These are phyloP conservation scores for Clavaria fumosa DNA, from an alignment of 768 basidiomycete species.

Conservation along the genomic window DNA sequence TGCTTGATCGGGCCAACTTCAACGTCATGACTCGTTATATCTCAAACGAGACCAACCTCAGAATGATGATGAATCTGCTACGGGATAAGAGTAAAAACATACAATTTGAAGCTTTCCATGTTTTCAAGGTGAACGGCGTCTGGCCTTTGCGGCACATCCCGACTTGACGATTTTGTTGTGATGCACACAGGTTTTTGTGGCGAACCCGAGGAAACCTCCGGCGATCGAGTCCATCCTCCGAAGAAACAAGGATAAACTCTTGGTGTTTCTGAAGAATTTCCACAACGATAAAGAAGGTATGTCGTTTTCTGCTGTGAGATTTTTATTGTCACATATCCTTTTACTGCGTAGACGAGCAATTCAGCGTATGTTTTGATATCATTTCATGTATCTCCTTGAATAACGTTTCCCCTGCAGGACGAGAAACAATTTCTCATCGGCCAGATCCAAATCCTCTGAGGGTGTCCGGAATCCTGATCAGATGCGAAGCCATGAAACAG, in stretches of 20 bases:
- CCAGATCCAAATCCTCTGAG: slow-evolving; percentile 70
- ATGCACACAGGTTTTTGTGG: slow-evolving; percentile 71
- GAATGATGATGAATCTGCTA: slow-evolving; percentile 99
- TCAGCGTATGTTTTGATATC: slow-evolving; percentile 28
- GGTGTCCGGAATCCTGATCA: background rate
- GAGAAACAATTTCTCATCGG: slow-evolving; percentile 94
- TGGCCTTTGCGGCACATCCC: background rate
- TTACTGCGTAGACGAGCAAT: slow-evolving; percentile 66
- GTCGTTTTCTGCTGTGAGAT: slow-evolving; percentile 11
- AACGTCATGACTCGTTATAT: slow-evolving; percentile 98
- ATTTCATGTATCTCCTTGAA: background rate
- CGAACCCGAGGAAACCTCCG: slow-evolving; percentile 97
- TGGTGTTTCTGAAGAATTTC: slow-evolving; percentile 81
- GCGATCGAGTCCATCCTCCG: slow-evolving; percentile 85
- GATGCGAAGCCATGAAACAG: too few relatives aligned
- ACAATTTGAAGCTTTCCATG: slow-evolving; percentile 98
- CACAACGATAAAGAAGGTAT: slow-evolving; percentile 95
- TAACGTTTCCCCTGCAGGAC: slow-evolving; percentile 23
- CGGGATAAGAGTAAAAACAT: slow-evolving; percentile 99
- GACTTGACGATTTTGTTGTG: background rate
- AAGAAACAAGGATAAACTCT: slow-evolving; percentile 87
- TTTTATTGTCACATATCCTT: background rate
- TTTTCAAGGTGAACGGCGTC: slow-evolving; percentile 74
- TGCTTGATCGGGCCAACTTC: slow-evolving; percentile 96
- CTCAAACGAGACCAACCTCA: slow-evolving; percentile 85